These are phyloP conservation scores for Alternaria consortialis DNA, from an alignment of 2,329 filamentous ascomycete genomes.

Conservation along the genomic window DNA sequence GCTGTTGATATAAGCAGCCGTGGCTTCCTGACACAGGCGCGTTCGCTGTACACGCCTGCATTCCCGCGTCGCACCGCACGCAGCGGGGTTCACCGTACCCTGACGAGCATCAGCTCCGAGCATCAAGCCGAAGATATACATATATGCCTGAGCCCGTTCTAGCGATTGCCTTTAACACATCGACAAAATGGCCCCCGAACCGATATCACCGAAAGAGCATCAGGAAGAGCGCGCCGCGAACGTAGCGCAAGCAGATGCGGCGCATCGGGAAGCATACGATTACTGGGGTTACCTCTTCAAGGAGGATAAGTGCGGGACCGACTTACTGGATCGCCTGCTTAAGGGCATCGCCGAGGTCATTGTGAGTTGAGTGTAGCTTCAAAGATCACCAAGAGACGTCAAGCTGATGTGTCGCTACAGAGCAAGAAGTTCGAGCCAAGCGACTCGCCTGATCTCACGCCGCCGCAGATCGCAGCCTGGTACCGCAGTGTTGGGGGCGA, in stretches of 20 bases:
- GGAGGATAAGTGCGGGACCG: constrained; percentile 61
- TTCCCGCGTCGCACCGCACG: constrained; percentile 24
- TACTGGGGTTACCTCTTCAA: constrained; percentile 63
- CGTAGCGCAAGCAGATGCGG: constrained; percentile 36
- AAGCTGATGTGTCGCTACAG: constrained; percentile 39
- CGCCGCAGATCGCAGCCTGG: constrained; percentile 59
- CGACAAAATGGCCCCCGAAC: constrained; percentile 42
- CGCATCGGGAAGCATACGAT: constrained; percentile 55
- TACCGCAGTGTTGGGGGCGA: constrained; percentile 59
- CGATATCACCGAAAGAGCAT: constrained; percentile 30
- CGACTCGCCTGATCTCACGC: constrained; percentile 58
- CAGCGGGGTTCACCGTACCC: constrained; percentile 32
- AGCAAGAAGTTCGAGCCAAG: constrained; percentile 55
- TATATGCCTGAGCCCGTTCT: constrained; percentile 18
- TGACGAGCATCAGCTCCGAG: constrained; percentile 26
- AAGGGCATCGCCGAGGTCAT: constrained; percentile 58
- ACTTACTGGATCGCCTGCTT: constrained; percentile 57
- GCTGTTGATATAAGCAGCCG: constrained; percentile 21
- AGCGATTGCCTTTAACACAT: constrained; percentile 3
- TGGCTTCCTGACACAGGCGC: constrained; percentile 13
- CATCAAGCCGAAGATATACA: constrained; percentile 22
- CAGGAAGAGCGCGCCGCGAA: constrained; percentile 30
- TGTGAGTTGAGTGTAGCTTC: constrained; percentile 41
- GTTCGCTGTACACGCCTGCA: constrained; percentile 20
- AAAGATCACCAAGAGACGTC: neutral